phyloP scores from a whole-genome alignment of 306 rosid genomes.

The Vicia sativa region DNA sequence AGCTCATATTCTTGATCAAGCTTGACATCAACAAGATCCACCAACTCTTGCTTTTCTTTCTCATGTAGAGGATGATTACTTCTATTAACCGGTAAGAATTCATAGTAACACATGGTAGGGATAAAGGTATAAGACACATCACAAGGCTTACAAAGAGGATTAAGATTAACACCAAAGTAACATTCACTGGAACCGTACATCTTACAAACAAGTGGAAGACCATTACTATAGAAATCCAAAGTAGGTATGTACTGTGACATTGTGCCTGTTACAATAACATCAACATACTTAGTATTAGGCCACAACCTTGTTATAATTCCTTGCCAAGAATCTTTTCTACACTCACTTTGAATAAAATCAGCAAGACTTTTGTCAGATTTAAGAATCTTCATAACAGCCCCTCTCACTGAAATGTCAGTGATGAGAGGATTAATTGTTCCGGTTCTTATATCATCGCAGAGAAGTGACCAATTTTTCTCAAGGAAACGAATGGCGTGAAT shows the following conservation, averaged over 20 bases:
- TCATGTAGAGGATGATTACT: slow-evolving; percentile 48
- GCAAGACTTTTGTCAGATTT: slow-evolving; percentile 64
- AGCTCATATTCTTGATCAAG: slow-evolving; percentile 95
- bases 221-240: slow-evolving; percentile 74
- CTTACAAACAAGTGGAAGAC: slow-evolving; percentile 84
- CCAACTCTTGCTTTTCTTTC: slow-evolving; percentile 53
- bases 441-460: slow-evolving; percentile 66
- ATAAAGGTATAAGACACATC: slow-evolving; percentile 85
- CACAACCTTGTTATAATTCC: slow-evolving; percentile 82
- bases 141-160: slow-evolving; percentile 74
- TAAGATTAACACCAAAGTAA: slow-evolving; percentile 81
- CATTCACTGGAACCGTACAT: slow-evolving; percentile 96
- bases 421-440: slow-evolving; percentile 58
- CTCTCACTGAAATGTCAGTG: slow-evolving; percentile 55
- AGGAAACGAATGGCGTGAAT: slow-evolving; percentile 78
- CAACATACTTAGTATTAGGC: slow-evolving; percentile 92
- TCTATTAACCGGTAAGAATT: slow-evolving; percentile 67
- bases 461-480: slow-evolving; percentile 63
- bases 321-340: slow-evolving; percentile 61
- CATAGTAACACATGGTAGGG: slow-evolving; percentile 86
- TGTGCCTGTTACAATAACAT: slow-evolving; percentile 93
- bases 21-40: slow-evolving; percentile 78
- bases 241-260: slow-evolving; percentile 95
- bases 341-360: slow-evolving; percentile 54
- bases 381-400: slow-evolving; percentile 57